These are phyloP conservation scores for Cyclotella cryptica DNA, from an alignment of 108 stramenopile species.

Conservation along the genomic window DNA sequence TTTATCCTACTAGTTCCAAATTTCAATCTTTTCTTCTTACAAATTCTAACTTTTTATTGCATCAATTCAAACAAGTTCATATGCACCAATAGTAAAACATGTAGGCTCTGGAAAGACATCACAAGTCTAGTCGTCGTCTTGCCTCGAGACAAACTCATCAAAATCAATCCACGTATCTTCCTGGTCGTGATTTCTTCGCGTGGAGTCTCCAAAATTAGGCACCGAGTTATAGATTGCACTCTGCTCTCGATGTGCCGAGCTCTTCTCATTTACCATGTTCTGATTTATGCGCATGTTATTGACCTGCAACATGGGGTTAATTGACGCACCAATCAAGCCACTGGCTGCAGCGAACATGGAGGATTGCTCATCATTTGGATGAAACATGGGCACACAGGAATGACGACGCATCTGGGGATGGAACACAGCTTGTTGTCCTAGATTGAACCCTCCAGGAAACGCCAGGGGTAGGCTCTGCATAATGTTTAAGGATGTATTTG, in stretches of 20 bases:
- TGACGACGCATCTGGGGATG: slow-evolving; percentile 4
- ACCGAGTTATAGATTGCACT: not conserved
- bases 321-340: not conserved
- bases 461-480: not conserved
- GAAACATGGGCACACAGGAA: not conserved
- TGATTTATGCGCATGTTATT: slow-evolving; percentile 1
- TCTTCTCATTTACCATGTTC: not conserved
- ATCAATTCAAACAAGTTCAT: slow-evolving; percentile 2
- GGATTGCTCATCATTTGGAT: not conserved
- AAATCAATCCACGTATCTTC: slow-evolving; percentile 6
- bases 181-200: not conserved
- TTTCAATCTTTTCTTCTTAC: too few species aligned
- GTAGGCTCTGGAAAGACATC: not conserved
- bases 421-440: not conserved
- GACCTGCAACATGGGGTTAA: slow-evolving; percentile 1
- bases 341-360: not conserved
- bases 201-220: not conserved
- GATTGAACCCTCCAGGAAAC: not conserved
- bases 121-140: not conserved
- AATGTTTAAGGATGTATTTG: not conserved
- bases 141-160: slow-evolving; percentile 1
- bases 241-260: not conserved
- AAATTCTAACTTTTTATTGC: not conserved
- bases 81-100: not conserved
- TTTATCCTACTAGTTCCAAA: too few species aligned